These are phyloP conservation scores for Allium fistulosum DNA, from an alignment of 106 monocot genomes.

Conservation along the genomic window DNA sequence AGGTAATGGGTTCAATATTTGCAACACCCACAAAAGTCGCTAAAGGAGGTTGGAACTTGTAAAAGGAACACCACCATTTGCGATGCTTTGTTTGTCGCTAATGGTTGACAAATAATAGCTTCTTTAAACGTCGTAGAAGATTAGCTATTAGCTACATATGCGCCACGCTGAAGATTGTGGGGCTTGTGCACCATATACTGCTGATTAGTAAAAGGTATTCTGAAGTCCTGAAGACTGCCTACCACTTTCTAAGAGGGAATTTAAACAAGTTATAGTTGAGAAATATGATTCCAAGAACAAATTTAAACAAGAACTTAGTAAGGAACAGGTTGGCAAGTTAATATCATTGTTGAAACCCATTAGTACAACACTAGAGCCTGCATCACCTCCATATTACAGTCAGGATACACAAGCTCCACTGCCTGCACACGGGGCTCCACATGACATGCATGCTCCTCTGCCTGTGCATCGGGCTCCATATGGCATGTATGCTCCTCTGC, in stretches of 20 bases:
- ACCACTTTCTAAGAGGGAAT: slow-evolving; percentile 48
- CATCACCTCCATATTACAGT: neutral
- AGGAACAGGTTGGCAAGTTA: slow-evolving; percentile 22
- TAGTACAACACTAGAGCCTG: neutral
- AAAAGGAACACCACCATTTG: too few relatives aligned
- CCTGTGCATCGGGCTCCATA: neutral
- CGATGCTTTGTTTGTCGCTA: too few relatives aligned
- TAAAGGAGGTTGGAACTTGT: too few relatives aligned
- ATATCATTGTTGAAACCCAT: neutral
- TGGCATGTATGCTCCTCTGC: neutral
- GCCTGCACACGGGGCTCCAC: neutral
- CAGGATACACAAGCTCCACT: neutral
- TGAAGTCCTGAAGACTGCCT: slow-evolving; percentile 71
- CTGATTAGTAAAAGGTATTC: too few relatives aligned
- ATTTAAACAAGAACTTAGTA: slow-evolving; percentile 52
- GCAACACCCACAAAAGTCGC: too few relatives aligned
- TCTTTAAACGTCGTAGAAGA: too few relatives aligned
- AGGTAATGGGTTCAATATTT: too few relatives aligned
- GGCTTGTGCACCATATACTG: too few relatives aligned
- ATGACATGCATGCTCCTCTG: neutral
- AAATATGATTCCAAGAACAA: slow-evolving; percentile 47
- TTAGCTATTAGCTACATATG: too few relatives aligned
- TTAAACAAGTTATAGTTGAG: slow-evolving; percentile 56
- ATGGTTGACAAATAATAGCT: too few relatives aligned
- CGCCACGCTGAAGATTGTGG: too few relatives aligned